These are phyloP conservation scores for Helicostylum pulchrum DNA, from an alignment of 192 early-diverging fungal genomes.

Conservation along the genomic window DNA sequence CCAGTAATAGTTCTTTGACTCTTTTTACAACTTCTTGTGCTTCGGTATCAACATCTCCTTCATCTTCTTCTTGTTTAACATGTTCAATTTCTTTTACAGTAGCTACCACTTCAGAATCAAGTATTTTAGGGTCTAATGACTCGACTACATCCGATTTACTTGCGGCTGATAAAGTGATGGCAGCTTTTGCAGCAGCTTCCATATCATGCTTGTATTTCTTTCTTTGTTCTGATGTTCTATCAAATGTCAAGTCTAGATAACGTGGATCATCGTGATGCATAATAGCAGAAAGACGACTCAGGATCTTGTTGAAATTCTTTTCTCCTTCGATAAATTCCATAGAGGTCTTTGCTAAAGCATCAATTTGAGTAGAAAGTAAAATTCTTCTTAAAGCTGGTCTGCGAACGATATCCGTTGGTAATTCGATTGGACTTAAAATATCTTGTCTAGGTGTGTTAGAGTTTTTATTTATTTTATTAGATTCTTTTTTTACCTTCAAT, in stretches of 20 bases:
- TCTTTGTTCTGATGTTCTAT: constrained; percentile 30
- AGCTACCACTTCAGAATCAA: constrained; percentile 10
- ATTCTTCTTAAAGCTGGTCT: constrained; percentile 49
- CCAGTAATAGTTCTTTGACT: constrained; percentile 33
- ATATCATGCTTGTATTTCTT: constrained; percentile 11
- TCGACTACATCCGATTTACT: constrained; percentile 15
- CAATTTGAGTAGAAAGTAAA: constrained; percentile 50
- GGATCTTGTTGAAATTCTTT: constrained; percentile 54
- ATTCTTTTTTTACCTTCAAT: constrained; percentile 43
- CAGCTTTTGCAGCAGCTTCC: constrained; percentile 30
- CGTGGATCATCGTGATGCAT: constrained; percentile 62
- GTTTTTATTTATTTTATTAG: background rate
- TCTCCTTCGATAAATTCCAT: constrained; percentile 67
- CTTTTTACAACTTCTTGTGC: constrained; percentile 20
- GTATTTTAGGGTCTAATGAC: constrained; percentile 28
- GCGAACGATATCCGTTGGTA: constrained; percentile 48
- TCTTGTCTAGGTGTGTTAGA: constrained; percentile 30
- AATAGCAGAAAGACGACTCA: constrained; percentile 51
- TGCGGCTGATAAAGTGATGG: constrained; percentile 20
- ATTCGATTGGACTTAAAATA: constrained; percentile 53
- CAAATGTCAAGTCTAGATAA: constrained; percentile 54
- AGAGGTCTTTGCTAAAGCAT: constrained; percentile 49
- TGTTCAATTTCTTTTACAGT: background rate
- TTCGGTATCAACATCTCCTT: constrained; percentile 9
- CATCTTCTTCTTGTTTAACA: background rate